Evolutionary conservation across 495 filamentous ascomycete genomes (phyloP).

Genomic region (Penicillium manginii): DNA sequence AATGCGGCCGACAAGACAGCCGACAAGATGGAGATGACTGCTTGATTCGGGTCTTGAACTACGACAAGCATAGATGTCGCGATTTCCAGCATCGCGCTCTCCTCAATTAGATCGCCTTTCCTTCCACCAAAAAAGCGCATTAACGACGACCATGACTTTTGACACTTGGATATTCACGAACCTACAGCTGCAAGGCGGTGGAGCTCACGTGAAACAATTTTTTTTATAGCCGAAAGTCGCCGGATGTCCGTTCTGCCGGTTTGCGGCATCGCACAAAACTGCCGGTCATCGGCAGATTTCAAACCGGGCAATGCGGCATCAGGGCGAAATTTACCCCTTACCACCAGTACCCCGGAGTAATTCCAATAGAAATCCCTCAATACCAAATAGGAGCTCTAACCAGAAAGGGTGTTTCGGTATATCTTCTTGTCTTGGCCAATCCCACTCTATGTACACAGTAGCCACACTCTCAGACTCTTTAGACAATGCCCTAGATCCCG

Average conservation of each 20-base stretch:
- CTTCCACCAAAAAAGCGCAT: conserved; percentile 8
- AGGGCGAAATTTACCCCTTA: conserved; percentile 32
- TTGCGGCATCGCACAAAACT: conserved; percentile 32
- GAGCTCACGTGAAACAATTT: conserved; percentile 29
- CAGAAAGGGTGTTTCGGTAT: conserved; percentile 28
- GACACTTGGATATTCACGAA: conserved; percentile 8
- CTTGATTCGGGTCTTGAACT: conserved; percentile 24
- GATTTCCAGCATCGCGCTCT: not conserved
- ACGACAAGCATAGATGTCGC: not conserved
- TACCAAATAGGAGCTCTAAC: conserved; percentile 35
- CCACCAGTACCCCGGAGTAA: conserved; percentile 31
- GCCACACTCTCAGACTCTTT: conserved; percentile 2
- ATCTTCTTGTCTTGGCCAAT: conserved; percentile 14
- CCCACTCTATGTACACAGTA: conserved; percentile 5
- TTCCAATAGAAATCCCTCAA: conserved; percentile 40
- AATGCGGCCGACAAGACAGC: conserved; percentile 17
- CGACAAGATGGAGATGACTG: conserved; percentile 41
- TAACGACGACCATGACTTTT: conserved; percentile 14
- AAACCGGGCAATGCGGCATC: conserved; percentile 16
- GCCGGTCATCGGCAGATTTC: conserved; percentile 39
- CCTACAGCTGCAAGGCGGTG: conserved; percentile 14
- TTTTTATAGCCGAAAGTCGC: conserved; percentile 43
- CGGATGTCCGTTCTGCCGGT: conserved; percentile 33
- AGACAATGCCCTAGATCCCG: conserved; percentile 1
- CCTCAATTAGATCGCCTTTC: not conserved